phyloP scores from a whole-genome alignment of 306 rosid genomes.

The Pterocarpus macrocarpus region DNA sequence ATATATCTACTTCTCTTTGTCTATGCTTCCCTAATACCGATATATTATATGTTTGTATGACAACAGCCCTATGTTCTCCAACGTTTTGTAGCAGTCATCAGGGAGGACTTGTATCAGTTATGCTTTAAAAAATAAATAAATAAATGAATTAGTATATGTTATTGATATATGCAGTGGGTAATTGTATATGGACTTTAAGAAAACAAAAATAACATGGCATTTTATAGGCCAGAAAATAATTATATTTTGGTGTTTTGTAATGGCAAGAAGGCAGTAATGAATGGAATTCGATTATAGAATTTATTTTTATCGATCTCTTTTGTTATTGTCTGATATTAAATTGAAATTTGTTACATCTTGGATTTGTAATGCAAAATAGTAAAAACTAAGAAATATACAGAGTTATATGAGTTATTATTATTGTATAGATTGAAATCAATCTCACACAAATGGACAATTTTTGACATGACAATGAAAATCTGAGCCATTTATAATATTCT shows the following conservation, averaged over 20 bases:
- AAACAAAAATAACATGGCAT: constrained; percentile 2
- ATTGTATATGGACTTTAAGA: not conserved
- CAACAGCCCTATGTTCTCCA: constrained; percentile 28
- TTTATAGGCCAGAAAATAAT: constrained; percentile 20
- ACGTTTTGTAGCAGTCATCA: constrained; percentile 39
- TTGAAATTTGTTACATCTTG: not conserved
- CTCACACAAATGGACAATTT: not conserved
- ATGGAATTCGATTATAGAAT: not conserved
- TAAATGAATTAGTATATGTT: constrained; percentile 15
- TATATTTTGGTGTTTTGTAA: not conserved
- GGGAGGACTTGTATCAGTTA: constrained; percentile 35
- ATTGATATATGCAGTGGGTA: constrained; percentile 10
- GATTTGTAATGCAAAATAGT: not conserved
- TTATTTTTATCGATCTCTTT: not conserved
- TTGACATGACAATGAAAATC: not conserved
- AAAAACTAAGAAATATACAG: not conserved
- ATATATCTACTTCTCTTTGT: constrained; percentile 30
- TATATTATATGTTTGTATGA: constrained; percentile 28
- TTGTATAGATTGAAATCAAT: not conserved
- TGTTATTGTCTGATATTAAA: not conserved
- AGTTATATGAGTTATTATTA: not conserved
- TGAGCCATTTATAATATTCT: not conserved
- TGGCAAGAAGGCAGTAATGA: not conserved
- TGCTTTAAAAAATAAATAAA: not conserved
- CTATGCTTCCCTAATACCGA: constrained; percentile 13